Base-by-base conservation (phyloP, 495 filamentous ascomycete species). In the Trichoderma erinaceum region DNA sequence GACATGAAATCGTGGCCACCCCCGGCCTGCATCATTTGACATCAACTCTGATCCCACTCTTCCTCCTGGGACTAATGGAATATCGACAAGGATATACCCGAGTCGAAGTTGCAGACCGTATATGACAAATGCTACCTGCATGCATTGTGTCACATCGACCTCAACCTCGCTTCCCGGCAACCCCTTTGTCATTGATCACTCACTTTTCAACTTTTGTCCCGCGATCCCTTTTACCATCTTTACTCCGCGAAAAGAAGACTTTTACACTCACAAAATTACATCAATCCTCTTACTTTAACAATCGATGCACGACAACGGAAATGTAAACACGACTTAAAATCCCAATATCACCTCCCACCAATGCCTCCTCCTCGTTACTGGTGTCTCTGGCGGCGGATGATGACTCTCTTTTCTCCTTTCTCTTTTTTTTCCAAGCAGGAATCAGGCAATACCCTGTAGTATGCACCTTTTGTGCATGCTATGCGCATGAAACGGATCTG, bases 401-500 rank as follows among this genome's bases (percentile, higher is more conserved):
- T 25, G 25, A 61, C 25, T 32, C 25, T 61, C 44, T 48, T 48
- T 48, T 48, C 56, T 61, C 25, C 25, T 21, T 21, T 25, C 16
- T 61, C 48, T 32, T 32, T 32, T 27, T 29, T 18, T 61, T 61
- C 35, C 25, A 35, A 61, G 56, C 25, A 61, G 56, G 56, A 61
- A 61, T 32, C 23, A 56, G 56, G 56, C 56, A 61, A 61, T 61
- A 61, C 56, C 56, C 56, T 25, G 27, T 32, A 32, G 27, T 25
- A 18, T 61, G 56, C 27, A 32, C 56, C 23, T 29, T 29, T 29
- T 29, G 13, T 23, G 27, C 56, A 61, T 61, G 56, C 23, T 61
- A 16, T 32, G 56, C 27, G 56, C 56, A 61, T 61, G 56, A 61
- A 61, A 61, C 27, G 25, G 56, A 61, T 61, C 56, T 61, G 56